Base-by-base conservation (phyloP, 2,329 filamentous ascomycete species). In the Penicillium sp. region DNA sequence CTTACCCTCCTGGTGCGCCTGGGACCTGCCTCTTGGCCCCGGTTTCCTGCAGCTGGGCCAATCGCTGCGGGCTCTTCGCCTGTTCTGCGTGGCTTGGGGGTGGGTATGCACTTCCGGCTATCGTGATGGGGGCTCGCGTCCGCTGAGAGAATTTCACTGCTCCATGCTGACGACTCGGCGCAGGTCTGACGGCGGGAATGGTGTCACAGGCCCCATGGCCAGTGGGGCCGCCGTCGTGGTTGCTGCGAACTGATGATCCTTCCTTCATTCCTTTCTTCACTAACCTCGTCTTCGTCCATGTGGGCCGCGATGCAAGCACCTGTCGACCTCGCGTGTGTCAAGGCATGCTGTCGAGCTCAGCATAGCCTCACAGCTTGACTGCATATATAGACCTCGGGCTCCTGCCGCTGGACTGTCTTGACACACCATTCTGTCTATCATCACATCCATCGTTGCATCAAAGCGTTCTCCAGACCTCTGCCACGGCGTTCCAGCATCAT, bases 311-410 rank as follows among this genome's bases (percentile, higher is more conserved):
- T 42, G 36, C 27, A 39, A 47, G 38, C 36, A 45, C 39, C 47
- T 43, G 35, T 34, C 35, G 41, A 51, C 35, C 50, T 54, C 51
- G 47, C 50, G 47, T 54, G 48, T 41, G 23, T 38, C 41, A 41
- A 41, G 39, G 46, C 42, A 55, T 51, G 42, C 26, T 39, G 33
- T 39, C 20, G 40, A 3, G 18, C 25, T 20, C 21, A 19, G 42
- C 50, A 47, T 50, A 42, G 36, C 39, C 48, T 47, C 34, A 26
- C 28, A 32, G 38, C 20, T 37, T 32, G 19, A 28, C 21, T 42
- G 43, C 43, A 41, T 47, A 51, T 54, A 55, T 51, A 54, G 44
- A 39, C 16, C 21, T n/a, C 17, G 25, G 27, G 32, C 36, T 36
- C 35, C 36, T 38, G 36, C 43, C 34, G n/a, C n/a, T n/a, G n/a